phyloP scores from a whole-genome alignment of 495 filamentous ascomycete species.

The Thermothielavioides terrestris region DNA sequence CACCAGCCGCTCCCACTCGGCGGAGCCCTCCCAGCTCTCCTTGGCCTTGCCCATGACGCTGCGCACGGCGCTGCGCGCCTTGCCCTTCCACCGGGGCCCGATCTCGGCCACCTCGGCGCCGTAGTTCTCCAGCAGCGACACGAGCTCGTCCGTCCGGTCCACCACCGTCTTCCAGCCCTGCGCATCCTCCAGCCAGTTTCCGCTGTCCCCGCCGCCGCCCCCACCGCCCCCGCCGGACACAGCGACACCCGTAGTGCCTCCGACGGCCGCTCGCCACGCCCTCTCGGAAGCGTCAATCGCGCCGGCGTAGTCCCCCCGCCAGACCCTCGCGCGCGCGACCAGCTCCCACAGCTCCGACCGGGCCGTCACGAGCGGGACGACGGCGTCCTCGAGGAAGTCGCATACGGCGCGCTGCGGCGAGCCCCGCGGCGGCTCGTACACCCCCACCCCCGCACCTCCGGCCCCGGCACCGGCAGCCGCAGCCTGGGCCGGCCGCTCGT shows the following conservation, averaged over 20 bases:
- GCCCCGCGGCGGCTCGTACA: slow-evolving; percentile 38
- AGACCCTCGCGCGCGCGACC: slow-evolving; percentile 60
- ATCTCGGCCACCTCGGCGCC: slow-evolving; percentile 45
- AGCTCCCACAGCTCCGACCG: slow-evolving; percentile 68
- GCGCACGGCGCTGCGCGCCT: slow-evolving; percentile 72
- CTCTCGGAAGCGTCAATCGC: slow-evolving; percentile 80
- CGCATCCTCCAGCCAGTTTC: slow-evolving; percentile 38
- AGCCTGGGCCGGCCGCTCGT: slow-evolving; percentile 14
- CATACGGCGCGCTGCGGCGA: slow-evolving; percentile 49
- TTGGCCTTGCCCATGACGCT: slow-evolving; percentile 75
- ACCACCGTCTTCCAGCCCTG: slow-evolving; percentile 53
- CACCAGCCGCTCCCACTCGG: slow-evolving; percentile 59
- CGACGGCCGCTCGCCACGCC: slow-evolving; percentile 67
- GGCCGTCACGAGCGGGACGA: slow-evolving; percentile 76
- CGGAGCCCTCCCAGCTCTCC: slow-evolving; percentile 70
- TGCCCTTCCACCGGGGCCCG: slow-evolving; percentile 70
- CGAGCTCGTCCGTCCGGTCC: slow-evolving; percentile 54
- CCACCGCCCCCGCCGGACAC: slow-evolving; percentile 12
- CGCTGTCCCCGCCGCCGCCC: slow-evolving; percentile 13
- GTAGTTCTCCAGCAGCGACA: slow-evolving; percentile 57
- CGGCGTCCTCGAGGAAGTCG: slow-evolving; percentile 57
- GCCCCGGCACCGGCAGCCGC: neutral
- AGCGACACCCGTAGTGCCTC: slow-evolving; percentile 23
- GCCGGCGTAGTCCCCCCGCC: slow-evolving; percentile 54
- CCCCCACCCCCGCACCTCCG: slow-evolving; percentile 12